Evolutionary conservation across 2,329 filamentous ascomycete genomes (phyloP).

Genomic region (Phialocephala sp.): DNA sequence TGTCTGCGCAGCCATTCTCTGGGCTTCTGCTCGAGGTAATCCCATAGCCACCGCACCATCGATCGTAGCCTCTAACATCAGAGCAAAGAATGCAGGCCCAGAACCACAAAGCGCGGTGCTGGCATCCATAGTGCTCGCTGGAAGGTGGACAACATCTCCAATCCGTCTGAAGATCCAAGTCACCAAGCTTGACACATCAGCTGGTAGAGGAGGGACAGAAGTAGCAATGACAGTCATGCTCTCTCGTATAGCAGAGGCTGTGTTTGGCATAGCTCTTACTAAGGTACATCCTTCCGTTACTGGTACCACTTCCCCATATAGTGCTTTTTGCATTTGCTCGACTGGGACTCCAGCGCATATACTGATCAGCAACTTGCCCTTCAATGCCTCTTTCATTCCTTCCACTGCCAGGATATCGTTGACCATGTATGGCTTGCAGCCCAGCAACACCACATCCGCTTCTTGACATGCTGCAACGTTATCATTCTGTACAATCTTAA

Average conservation of each 20-base stretch:
- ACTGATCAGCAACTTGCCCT: conserved; percentile 81
- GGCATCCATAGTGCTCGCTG: conserved; percentile 72
- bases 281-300: conserved; percentile 58
- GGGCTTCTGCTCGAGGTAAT: conserved; percentile 72
- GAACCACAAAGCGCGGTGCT: conserved; percentile 76
- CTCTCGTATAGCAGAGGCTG: conserved; percentile 77
- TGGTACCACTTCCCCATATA: conserved; percentile 60
- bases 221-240: conserved; percentile 82
- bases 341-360: conserved; percentile 80
- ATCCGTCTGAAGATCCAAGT: conserved; percentile 80
- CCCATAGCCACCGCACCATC: conserved; percentile 84
- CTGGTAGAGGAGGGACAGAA: conserved; percentile 61
- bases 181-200: conserved; percentile 61
- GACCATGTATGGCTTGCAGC: conserved; percentile 81
- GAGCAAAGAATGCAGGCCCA: conserved; percentile 76
- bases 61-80: conserved; percentile 76
- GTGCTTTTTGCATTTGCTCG: conserved; percentile 67
- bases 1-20: conserved; percentile 78
- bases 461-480: conserved; percentile 71
- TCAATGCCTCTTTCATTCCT: conserved; percentile 74
- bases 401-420: conserved; percentile 68
- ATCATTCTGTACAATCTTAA: conserved; percentile 73
- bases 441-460: conserved; percentile 76
- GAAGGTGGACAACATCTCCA: conserved; percentile 72
- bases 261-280: conserved; percentile 86